A percentile compares a stretch with the other conserved stretches of the same genome.
phyloP scores from a whole-genome alignment of 352 stramenopile genomes.

The Pythium aristosporum region DNA sequence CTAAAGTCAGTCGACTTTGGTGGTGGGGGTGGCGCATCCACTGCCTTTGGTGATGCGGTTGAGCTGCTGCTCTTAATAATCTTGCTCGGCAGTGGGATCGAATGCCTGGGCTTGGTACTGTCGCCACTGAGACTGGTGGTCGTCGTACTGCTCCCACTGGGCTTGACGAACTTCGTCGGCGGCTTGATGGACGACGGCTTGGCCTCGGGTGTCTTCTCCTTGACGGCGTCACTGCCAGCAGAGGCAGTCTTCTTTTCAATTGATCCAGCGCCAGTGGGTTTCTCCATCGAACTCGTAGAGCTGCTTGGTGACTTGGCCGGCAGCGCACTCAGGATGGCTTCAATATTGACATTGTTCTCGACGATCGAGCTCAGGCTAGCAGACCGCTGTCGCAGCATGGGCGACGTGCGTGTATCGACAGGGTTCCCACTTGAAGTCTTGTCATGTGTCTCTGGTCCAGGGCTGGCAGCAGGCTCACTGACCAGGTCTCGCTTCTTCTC shows the following conservation, averaged over 20 bases:
- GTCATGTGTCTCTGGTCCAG: slow-evolving; percentile 24
- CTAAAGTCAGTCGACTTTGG: slow-evolving; percentile 6
- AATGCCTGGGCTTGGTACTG: slow-evolving; percentile 20
- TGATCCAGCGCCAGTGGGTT: not conserved
- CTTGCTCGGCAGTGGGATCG: slow-evolving; percentile 42
- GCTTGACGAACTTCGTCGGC: slow-evolving; percentile 26
- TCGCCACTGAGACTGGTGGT: not conserved
- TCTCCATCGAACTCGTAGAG: slow-evolving; percentile 7
- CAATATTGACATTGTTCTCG: slow-evolving; percentile 26
- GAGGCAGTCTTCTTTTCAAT: slow-evolving; percentile 13
- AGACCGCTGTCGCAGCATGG: slow-evolving; percentile 28
- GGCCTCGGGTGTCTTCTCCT: slow-evolving; percentile 6
- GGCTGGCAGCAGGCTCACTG: not conserved
- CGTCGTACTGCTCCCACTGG: not conserved
- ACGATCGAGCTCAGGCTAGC: slow-evolving; percentile 33
- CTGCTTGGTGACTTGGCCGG: slow-evolving; percentile 13
- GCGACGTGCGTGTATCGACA: slow-evolving; percentile 21
- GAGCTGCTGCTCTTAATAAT: slow-evolving; percentile 35
- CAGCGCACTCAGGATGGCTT: slow-evolving; percentile 11
- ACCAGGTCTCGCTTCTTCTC: slow-evolving; percentile 18
- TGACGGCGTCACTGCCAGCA: not conserved
- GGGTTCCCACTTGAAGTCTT: slow-evolving; percentile 4
- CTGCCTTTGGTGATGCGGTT: slow-evolving; percentile 22
- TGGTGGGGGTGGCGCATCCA: not conserved
- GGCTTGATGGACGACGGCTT: slow-evolving; percentile 25